phyloP scores from a whole-genome alignment of 2,329 filamentous ascomycete genomes.

The Alternaria triticina region DNA sequence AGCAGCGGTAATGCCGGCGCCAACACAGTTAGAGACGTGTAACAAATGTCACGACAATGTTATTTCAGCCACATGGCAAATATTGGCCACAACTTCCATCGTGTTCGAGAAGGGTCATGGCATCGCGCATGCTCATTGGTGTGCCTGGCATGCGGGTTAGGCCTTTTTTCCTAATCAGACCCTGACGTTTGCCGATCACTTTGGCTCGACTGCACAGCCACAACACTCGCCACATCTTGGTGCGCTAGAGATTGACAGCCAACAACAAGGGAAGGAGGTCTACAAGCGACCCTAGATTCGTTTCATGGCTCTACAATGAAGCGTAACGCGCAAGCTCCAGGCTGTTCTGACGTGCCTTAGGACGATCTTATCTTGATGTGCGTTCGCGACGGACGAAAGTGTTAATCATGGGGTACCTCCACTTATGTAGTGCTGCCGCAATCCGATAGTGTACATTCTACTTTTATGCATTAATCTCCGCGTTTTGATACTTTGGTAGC shows the following conservation, averaged over 20 bases:
- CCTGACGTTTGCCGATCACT: slow-evolving; percentile 26
- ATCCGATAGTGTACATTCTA: neutral
- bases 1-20: slow-evolving; percentile 30
- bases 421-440: neutral
- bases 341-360: slow-evolving; percentile 11
- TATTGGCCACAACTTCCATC: slow-evolving; percentile 15
- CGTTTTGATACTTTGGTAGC: neutral
- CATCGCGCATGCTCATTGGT: slow-evolving; percentile 29
- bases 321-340: slow-evolving; percentile 22
- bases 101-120: neutral
- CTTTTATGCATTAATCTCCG: neutral
- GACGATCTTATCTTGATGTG: slow-evolving; percentile 12
- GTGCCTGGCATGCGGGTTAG: slow-evolving; percentile 26
- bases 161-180: slow-evolving; percentile 15
- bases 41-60: slow-evolving; percentile 14
- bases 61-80: slow-evolving; percentile 12
- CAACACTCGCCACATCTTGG: slow-evolving; percentile 12
- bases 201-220: slow-evolving; percentile 18
- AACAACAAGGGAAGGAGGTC: slow-evolving; percentile 12
- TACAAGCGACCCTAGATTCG: slow-evolving; percentile 14
- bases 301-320: neutral
- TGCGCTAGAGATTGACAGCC: slow-evolving; percentile 5
- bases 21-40: slow-evolving; percentile 45
- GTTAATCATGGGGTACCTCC: neutral
- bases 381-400: slow-evolving; percentile 8